These are phyloP conservation scores for Ceratobasidium sp. DNA, from an alignment of 1,284 basidiomycete genomes.

Conservation along the genomic window DNA sequence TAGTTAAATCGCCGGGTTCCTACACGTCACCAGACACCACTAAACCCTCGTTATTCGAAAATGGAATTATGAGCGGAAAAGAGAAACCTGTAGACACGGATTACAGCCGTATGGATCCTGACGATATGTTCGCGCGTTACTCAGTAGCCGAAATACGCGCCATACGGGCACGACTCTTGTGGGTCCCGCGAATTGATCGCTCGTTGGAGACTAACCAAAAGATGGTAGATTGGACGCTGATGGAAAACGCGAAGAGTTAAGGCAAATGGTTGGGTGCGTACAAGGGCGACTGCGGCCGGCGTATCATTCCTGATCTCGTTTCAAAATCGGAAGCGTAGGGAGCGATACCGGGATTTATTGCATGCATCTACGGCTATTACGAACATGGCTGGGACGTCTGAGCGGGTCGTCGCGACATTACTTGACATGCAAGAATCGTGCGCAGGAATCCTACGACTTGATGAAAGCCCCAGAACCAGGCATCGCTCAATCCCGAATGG, in stretches of 20 bases:
- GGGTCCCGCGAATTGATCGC: constrained; percentile 32
- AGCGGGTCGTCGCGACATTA: constrained; percentile 64
- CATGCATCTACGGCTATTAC: constrained; percentile 89
- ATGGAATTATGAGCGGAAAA: constrained; percentile 14
- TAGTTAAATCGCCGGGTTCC: constrained; percentile 36
- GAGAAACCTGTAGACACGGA: constrained; percentile 43
- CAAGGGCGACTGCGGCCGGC: constrained; percentile 39
- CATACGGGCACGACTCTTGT: constrained; percentile 76
- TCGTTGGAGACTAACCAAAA: neutral
- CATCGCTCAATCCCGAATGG: constrained; percentile 34
- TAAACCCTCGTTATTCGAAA: constrained; percentile 27
- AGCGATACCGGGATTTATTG: constrained; percentile 90
- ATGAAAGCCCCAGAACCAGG: constrained; percentile 39
- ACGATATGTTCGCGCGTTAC: constrained; percentile 77
- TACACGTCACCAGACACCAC: constrained; percentile 34
- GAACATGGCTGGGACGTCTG: constrained; percentile 69
- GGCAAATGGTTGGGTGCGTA: constrained; percentile 93
- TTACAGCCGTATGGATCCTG: constrained; percentile 63
- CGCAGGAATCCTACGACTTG: constrained; percentile 45
- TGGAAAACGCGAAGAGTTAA: constrained; percentile 87
- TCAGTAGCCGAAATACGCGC: constrained; percentile 76
- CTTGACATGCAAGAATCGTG: constrained; percentile 64
- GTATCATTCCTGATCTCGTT: constrained; percentile 50
- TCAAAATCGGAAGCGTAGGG: constrained; percentile 67
- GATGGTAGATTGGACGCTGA: constrained; percentile 76